These are phyloP conservation scores for Sonneratia alba DNA, from an alignment of 345 rosid species.

Conservation along the genomic window DNA sequence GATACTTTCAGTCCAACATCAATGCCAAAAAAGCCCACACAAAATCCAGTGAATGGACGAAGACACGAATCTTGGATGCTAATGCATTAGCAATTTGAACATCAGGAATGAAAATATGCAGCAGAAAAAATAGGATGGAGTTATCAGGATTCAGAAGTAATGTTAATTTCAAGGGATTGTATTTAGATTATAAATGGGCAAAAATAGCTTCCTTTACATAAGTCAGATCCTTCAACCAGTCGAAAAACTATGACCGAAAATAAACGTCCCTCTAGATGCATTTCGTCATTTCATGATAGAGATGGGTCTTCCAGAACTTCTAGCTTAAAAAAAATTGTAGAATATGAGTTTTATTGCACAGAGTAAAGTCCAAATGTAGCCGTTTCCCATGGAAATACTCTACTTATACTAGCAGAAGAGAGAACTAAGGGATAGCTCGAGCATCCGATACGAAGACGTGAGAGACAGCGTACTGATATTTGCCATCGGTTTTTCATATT, in stretches of 20 bases:
- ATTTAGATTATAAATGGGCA: too few species aligned
- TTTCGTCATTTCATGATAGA: background rate
- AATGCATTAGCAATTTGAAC: background rate
- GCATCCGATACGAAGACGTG: background rate
- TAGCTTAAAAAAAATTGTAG: background rate
- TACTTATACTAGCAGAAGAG: background rate
- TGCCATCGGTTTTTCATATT: background rate
- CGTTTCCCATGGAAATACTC: background rate
- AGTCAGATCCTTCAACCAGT: too few species aligned
- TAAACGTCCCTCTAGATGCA: background rate
- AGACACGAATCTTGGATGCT: background rate
- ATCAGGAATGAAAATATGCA: background rate
- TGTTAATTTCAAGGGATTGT: background rate
- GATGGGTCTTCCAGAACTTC: background rate
- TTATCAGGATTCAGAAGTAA: background rate
- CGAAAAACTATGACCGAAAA: too few species aligned
- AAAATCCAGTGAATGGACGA: background rate
- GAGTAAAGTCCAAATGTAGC: background rate
- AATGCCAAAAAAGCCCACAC: background rate
- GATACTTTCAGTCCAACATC: slow-evolving; percentile 14
- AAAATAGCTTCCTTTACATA: too few species aligned
- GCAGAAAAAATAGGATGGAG: background rate
- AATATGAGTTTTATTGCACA: background rate
- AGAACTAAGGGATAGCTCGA: background rate
- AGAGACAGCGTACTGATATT: background rate